Conservation (phyloP, 345 rosid genomes). For the Rhizophora mangle region DNA sequence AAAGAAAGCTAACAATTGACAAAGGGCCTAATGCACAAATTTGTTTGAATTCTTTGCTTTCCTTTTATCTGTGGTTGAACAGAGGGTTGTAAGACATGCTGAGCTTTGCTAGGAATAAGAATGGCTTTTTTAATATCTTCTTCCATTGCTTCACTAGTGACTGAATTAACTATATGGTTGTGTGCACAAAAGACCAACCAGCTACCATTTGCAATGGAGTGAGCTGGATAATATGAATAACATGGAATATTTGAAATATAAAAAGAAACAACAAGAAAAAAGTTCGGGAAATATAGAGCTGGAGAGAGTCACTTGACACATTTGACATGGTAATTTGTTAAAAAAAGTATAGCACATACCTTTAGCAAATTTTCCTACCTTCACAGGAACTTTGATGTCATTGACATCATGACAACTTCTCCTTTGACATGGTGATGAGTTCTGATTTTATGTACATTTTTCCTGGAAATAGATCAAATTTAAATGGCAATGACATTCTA, state of each 20-base stretch:
- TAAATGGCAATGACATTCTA: conserved; percentile 5
- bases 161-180: conserved; percentile 75
- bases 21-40: not conserved
- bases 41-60: conserved; percentile 7
- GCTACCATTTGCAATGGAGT: conserved; percentile 78
- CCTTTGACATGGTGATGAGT: conserved; percentile 73
- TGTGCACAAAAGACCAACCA: conserved; percentile 81
- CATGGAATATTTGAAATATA: conserved; percentile 50
- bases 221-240: conserved; percentile 84
- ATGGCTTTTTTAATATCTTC: conserved; percentile 76
- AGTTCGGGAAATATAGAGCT: conserved; percentile 9
- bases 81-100: conserved; percentile 44
- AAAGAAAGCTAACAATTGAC: not conserved
- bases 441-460: conserved; percentile 66
- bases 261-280: conserved; percentile 1
- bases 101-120: conserved; percentile 89
- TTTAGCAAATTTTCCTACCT: conserved; percentile 80
- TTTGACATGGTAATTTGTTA: not conserved
- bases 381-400: conserved; percentile 95
- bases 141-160: conserved; percentile 84
- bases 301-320: conserved; percentile 11
- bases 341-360: conserved; percentile 41
- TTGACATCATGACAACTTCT: conserved; percentile 88
- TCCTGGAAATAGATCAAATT: conserved; percentile 27
- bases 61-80: conserved; percentile 2